phyloP scores from a whole-genome alignment of 1,284 basidiomycete genomes.

The Kalmanozyma brasiliensis region DNA sequence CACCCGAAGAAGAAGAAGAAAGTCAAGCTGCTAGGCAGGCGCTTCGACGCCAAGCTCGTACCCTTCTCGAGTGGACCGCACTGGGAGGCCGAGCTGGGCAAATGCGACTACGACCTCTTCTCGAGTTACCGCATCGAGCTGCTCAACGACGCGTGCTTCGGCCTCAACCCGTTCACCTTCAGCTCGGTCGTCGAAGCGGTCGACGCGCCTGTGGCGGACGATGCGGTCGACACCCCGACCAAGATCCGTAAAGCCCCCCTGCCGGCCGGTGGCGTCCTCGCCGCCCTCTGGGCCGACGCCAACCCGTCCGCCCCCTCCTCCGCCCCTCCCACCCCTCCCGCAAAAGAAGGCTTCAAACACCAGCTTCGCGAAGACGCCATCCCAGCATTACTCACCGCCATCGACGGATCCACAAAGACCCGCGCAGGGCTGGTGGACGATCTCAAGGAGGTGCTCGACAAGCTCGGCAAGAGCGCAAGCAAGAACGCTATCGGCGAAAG shows the following conservation, averaged over 20 bases:
- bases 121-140: slow-evolving; percentile 60
- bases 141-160: slow-evolving; percentile 57
- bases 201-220: slow-evolving; percentile 6
- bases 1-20: slow-evolving; percentile 64
- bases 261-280: slow-evolving; percentile 32
- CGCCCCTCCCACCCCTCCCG: not conserved
- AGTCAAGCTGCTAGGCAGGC: slow-evolving; percentile 59
- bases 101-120: slow-evolving; percentile 55
- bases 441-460: slow-evolving; percentile 54
- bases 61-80: slow-evolving; percentile 64
- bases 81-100: slow-evolving; percentile 56
- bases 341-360: slow-evolving; percentile 26
- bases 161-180: slow-evolving; percentile 64
- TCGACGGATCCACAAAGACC: slow-evolving; percentile 57
- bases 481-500: slow-evolving; percentile 57
- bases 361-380: slow-evolving; percentile 43
- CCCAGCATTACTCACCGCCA: slow-evolving; percentile 37
- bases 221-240: slow-evolving; percentile 14
- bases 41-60: slow-evolving; percentile 64
- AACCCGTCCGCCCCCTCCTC: not conserved
- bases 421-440: slow-evolving; percentile 58
- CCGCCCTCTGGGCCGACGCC: slow-evolving; percentile 37
- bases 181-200: slow-evolving; percentile 21
- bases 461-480: slow-evolving; percentile 40
- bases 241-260: slow-evolving; percentile 21